phyloP scores from a whole-genome alignment of 495 filamentous ascomycete species.

The Ascobolus immersus region DNA sequence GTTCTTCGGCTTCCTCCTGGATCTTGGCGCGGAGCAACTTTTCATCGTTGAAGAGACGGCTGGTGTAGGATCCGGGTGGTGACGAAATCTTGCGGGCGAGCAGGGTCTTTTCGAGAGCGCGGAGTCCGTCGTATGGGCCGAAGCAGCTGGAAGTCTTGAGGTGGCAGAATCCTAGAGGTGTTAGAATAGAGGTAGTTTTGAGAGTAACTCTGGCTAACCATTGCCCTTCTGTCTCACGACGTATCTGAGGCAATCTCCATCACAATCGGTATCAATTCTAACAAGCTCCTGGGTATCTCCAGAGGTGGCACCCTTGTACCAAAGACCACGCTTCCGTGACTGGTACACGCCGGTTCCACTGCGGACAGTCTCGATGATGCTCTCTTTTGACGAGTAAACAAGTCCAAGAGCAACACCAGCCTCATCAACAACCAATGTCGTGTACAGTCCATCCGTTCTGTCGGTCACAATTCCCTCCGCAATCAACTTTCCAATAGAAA shows the following conservation, averaged over 20 bases:
- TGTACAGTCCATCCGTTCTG: conserved; percentile 54
- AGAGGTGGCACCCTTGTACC: conserved; percentile 89
- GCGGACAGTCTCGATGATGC: conserved; percentile 57
- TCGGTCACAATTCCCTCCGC: conserved; percentile 50
- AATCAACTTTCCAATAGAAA: conserved; percentile 44
- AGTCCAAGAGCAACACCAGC: conserved; percentile 60
- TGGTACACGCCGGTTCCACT: conserved; percentile 88
- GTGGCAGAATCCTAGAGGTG: conserved; percentile 59
- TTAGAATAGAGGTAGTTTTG: conserved; percentile 7
- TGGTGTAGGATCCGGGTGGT: conserved; percentile 77
- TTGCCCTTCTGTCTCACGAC: conserved; percentile 65
- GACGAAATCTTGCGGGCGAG: conserved; percentile 51
- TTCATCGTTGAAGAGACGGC: conserved; percentile 68
- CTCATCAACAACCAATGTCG: conserved; percentile 76
- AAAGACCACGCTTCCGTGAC: conserved; percentile 76
- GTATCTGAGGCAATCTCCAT: conserved; percentile 75
- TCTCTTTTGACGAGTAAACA: conserved; percentile 83
- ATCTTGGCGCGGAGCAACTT: conserved; percentile 83
- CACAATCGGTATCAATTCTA: conserved; percentile 65
- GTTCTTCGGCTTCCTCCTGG: conserved; percentile 88
- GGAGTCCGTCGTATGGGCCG: conserved; percentile 53
- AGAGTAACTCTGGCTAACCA: conserved; percentile 21
- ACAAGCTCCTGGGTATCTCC: conserved; percentile 80
- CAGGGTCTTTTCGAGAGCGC: conserved; percentile 64
- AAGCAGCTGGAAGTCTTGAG: conserved; percentile 79